A percentile compares a stretch with the other conserved stretches of the same genome.
phyloP scores from a whole-genome alignment of 2,329 filamentous ascomycete species.

The Zymoseptoria ardabiliae region DNA sequence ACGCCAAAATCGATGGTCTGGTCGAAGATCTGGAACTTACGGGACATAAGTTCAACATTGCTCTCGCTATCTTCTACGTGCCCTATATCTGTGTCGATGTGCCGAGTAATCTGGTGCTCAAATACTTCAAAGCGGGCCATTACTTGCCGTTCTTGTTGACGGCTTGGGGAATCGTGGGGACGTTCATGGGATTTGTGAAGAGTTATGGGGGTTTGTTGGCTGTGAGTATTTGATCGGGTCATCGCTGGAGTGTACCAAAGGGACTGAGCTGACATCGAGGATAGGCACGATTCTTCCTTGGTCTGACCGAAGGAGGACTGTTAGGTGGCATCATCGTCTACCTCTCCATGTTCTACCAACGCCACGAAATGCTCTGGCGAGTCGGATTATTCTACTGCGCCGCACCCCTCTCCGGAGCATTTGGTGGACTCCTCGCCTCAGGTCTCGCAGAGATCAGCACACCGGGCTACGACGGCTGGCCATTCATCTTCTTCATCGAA shows the following conservation, averaged over 20 bases:
- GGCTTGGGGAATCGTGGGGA: slow-evolving; percentile 33
- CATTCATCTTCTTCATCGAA: slow-evolving; percentile 27
- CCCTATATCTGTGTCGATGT: slow-evolving; percentile 36
- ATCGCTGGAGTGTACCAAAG: no score
- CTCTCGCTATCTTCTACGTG: slow-evolving; percentile 40
- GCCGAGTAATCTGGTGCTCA: slow-evolving; percentile 35
- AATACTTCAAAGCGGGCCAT: slow-evolving; percentile 34
- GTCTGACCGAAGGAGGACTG: slow-evolving; percentile 35
- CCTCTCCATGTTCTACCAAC: slow-evolving; percentile 36
- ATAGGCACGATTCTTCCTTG: slow-evolving; percentile 26
- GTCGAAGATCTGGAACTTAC: slow-evolving; percentile 32
- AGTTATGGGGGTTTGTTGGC: slow-evolving; percentile 34
- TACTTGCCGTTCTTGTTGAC: slow-evolving; percentile 34
- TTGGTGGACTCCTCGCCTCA: slow-evolving; percentile 36
- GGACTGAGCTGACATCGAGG: slow-evolving; percentile 17
- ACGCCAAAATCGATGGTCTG: slow-evolving; percentile 36
- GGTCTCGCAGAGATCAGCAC: slow-evolving; percentile 34
- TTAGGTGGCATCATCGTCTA: slow-evolving; percentile 35
- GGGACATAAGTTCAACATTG: slow-evolving; percentile 9
- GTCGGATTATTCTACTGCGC: slow-evolving; percentile 30
- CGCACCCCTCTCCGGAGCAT: slow-evolving; percentile 32
- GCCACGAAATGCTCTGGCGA: slow-evolving; percentile 34
- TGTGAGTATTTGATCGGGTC: no score
- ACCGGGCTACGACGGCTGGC: slow-evolving; percentile 34
- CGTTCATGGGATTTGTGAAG: slow-evolving; percentile 36